These are phyloP conservation scores for Talaromyces adpressus DNA, from an alignment of 495 filamentous ascomycete genomes.

Conservation along the genomic window DNA sequence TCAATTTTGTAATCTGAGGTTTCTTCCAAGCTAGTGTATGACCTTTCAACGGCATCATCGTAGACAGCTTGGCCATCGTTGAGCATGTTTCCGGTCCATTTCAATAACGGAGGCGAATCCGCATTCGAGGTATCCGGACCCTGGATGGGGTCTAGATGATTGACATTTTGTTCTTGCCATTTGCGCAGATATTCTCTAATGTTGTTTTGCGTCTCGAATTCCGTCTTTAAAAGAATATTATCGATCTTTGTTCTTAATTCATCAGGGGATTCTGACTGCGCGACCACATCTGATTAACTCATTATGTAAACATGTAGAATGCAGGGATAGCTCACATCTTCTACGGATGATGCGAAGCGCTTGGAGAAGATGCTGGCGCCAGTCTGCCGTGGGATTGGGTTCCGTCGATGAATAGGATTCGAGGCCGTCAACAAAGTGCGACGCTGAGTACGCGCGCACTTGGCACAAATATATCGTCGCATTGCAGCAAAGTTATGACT, in stretches of 20 bases:
- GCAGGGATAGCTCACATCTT: neutral
- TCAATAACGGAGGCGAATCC: neutral
- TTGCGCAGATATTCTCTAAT: conserved; percentile 45
- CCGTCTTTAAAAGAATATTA: conserved; percentile 22
- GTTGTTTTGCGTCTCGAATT: conserved; percentile 29
- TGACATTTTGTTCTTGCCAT: conserved; percentile 41
- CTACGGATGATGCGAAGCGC: neutral
- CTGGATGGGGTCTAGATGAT: conserved; percentile 28
- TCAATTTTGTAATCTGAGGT: conserved; percentile 22
- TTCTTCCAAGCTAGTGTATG: conserved; percentile 23
- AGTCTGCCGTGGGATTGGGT: neutral
- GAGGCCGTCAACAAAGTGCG: neutral
- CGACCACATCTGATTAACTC: neutral
- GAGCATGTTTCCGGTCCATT: conserved; percentile 29
- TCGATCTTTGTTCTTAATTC: conserved; percentile 11
- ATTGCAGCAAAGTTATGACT: neutral
- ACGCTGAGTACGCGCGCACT: neutral
- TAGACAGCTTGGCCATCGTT: conserved; percentile 34
- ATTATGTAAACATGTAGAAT: neutral
- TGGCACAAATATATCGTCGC: neutral
- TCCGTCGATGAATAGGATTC: neutral
- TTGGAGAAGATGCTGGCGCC: neutral
- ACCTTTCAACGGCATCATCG: conserved; percentile 20
- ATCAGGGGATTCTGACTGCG: neutral
- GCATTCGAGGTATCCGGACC: conserved; percentile 15